Conservation (phyloP, 306 rosid genomes). For the Prunus padus region DNA sequence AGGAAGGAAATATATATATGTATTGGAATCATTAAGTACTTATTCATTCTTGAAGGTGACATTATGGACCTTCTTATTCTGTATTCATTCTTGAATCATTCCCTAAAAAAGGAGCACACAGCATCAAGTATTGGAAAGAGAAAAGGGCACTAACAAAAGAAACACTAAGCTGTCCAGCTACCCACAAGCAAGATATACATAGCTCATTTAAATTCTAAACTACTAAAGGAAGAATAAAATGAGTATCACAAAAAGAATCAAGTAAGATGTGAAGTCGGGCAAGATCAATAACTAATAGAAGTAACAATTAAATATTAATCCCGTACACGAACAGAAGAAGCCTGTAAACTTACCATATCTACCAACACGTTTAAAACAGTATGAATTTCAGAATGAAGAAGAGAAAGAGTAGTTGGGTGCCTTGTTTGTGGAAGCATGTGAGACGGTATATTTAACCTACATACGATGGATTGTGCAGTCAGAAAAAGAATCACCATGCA, state of each 20-base stretch:
- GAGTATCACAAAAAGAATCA: not conserved
- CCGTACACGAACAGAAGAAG: not conserved
- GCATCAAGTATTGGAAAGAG: conserved; percentile 8
- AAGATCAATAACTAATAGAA: conserved; percentile 1
- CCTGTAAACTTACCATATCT: conserved; percentile 56
- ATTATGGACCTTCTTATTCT: too few species aligned
- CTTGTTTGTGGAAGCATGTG: conserved; percentile 86
- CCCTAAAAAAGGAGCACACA: conserved; percentile 37
- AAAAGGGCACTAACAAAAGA: not conserved
- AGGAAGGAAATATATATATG: too few species aligned
- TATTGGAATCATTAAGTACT: too few species aligned
- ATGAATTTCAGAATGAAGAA: conserved; percentile 64
- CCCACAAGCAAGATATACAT: not conserved
- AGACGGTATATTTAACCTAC: conserved; percentile 65
- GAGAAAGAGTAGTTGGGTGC: conserved; percentile 68
- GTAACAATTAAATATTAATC: not conserved
- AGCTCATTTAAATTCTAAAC: not conserved
- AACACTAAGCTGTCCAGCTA: not conserved
- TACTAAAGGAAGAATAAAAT: not conserved
- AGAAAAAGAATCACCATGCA: conserved; percentile 12
- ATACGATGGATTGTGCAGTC: conserved; percentile 9
- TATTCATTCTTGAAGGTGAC: too few species aligned
- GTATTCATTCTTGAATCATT: too few species aligned
- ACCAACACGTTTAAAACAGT: conserved; percentile 78
- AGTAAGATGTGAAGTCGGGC: not conserved